phyloP scores from a whole-genome alignment of 495 filamentous ascomycete species.

The Sphaerosporella brunnea region DNA sequence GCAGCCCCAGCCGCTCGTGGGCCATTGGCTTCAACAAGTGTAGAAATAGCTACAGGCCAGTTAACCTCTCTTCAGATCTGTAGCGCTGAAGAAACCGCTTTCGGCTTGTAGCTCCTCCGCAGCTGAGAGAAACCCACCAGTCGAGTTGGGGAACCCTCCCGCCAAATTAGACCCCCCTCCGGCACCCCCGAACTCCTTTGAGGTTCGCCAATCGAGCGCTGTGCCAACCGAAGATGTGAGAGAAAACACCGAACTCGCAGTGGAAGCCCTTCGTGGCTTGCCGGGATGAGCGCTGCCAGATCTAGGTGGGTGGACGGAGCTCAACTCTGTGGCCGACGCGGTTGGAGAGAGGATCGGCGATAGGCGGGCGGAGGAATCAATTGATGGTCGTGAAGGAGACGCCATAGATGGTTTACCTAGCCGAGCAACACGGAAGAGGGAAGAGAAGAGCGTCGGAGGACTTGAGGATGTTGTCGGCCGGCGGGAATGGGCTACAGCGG shows the following conservation, averaged over 20 bases:
- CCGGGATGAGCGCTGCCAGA: slow-evolving; percentile 10
- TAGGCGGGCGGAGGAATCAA: slow-evolving; percentile 19
- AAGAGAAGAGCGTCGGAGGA: too few relatives aligned
- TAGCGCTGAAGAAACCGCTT: background rate
- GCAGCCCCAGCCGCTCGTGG: slow-evolving; percentile 58
- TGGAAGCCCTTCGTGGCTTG: slow-evolving; percentile 43
- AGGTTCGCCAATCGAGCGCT: slow-evolving; percentile 22
- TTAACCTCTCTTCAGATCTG: slow-evolving; percentile 3
- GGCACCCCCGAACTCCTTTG: slow-evolving; percentile 20
- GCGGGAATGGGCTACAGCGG: too few relatives aligned
- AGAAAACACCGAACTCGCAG: slow-evolving; percentile 71
- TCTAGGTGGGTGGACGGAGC: slow-evolving; percentile 17
- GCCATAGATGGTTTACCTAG: too few relatives aligned
- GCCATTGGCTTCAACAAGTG: slow-evolving; percentile 75
- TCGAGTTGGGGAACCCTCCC: slow-evolving; percentile 11
- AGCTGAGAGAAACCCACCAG: slow-evolving; percentile 1
- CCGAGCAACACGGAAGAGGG: too few relatives aligned
- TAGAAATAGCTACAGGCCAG: slow-evolving; percentile 57
- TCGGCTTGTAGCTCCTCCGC: slow-evolving; percentile 5
- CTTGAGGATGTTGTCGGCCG: too few relatives aligned
- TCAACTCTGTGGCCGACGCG: slow-evolving; percentile 17
- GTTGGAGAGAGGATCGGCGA: slow-evolving; percentile 25
- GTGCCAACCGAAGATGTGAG: slow-evolving; percentile 23
- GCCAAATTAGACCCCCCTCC: slow-evolving; percentile 7
- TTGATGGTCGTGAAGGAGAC: slow-evolving; percentile 20